Evolutionary conservation across 2,329 filamentous ascomycete genomes (phyloP).

Genomic region (Zymoseptoria crescenta): DNA sequence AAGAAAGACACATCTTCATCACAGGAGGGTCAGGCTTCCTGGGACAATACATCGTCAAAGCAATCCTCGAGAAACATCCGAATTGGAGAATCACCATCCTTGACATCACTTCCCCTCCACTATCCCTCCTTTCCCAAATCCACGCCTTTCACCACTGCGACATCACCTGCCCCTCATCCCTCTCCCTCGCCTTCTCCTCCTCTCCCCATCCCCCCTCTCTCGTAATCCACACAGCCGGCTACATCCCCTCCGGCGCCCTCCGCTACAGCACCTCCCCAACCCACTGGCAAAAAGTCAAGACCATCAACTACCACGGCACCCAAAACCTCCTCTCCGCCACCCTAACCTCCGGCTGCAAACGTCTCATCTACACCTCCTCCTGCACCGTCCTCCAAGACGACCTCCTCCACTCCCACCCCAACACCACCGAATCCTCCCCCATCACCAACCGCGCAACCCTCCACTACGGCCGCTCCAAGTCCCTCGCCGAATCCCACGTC

Average conservation of each 20-base stretch:
- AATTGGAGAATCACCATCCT: conserved; percentile 35
- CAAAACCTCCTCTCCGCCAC: conserved; percentile 67
- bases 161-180: conserved; percentile 30
- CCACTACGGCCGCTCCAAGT: conserved; percentile 89
- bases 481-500: conserved; percentile 71
- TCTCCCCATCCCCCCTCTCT: conserved; percentile 59
- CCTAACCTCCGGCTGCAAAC: conserved; percentile 61
- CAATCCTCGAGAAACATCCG: conserved; percentile 31
- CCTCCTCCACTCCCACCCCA: conserved; percentile 60
- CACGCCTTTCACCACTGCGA: conserved; percentile 32
- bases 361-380: conserved; percentile 84
- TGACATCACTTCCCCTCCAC: conserved; percentile 30
- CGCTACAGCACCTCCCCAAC: conserved; percentile 34
- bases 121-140: conserved; percentile 17
- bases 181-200: conserved; percentile 46
- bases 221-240: conserved; percentile 78
- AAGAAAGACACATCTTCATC: conserved; percentile 30
- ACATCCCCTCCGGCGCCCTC: conserved; percentile 31
- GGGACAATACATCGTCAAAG: conserved; percentile 35
- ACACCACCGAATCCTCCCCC: conserved; percentile 71
- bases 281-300: conserved; percentile 55
- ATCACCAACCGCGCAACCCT: conserved; percentile 64
- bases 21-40: conserved; percentile 44
- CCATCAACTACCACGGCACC: conserved; percentile 86
- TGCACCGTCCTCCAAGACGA: conserved; percentile 84